These are phyloP conservation scores for Clavispora phyllophila DNA, from an alignment of 805 yeast species.

Conservation along the genomic window DNA sequence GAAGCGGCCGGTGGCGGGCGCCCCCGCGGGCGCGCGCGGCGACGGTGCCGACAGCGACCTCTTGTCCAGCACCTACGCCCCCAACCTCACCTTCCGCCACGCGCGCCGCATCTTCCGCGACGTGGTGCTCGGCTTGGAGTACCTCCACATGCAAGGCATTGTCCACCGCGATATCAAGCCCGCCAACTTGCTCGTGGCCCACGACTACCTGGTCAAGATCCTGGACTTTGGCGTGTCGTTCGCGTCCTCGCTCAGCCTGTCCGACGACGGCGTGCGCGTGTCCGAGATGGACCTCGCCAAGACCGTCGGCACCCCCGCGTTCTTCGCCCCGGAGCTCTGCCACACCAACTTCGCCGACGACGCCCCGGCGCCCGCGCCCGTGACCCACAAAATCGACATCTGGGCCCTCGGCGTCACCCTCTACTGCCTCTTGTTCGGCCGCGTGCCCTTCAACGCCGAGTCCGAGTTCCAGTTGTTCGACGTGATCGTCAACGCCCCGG, in stretches of 20 bases:
- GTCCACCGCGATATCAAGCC: conserved; percentile 96
- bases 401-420: conserved; percentile 96
- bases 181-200: conserved; percentile 73
- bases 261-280: conserved; percentile 39
- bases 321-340: conserved; percentile 83
- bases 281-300: conserved; percentile 80
- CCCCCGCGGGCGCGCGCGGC: conserved; percentile 7
- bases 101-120: conserved; percentile 74
- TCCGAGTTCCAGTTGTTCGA: conserved; percentile 82
- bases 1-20: conserved; percentile 30
- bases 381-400: conserved; percentile 84
- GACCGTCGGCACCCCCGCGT: conserved; percentile 97
- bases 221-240: conserved; percentile 97
- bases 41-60: conserved; percentile 16
- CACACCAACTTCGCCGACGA: conserved; percentile 42
- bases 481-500: conserved; percentile 61
- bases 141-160: conserved; percentile 83
- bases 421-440: conserved; percentile 82
- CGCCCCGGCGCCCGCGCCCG: conserved; percentile 34
- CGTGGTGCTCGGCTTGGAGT: conserved; percentile 82
- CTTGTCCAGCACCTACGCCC: conserved; percentile 30
- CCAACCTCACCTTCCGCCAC: conserved; percentile 62
- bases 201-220: conserved; percentile 74
- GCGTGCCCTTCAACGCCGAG: conserved; percentile 82
- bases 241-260: conserved; percentile 44